Evolutionary conservation across 2,329 filamentous ascomycete species (phyloP).

Genomic region (Endoconidiophora polonica): DNA sequence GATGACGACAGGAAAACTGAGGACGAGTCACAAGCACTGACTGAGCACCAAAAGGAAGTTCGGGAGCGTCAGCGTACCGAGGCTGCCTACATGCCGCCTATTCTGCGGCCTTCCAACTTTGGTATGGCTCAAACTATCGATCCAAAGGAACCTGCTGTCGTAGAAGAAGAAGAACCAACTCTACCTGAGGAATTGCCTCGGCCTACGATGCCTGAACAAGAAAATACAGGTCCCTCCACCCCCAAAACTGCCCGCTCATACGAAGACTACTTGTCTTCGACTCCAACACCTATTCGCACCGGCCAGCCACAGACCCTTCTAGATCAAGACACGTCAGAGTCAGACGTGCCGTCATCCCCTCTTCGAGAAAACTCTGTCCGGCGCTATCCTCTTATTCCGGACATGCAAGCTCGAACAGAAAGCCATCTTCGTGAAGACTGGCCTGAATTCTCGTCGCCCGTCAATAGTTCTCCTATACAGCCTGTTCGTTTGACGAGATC

Average conservation of each 20-base stretch:
- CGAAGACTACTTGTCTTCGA: conserved; percentile 39
- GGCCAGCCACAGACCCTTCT: conserved; percentile 2
- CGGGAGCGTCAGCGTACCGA: conserved; percentile 54
- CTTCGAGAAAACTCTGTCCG: conserved; percentile 25
- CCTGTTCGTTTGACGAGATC: conserved; percentile 9
- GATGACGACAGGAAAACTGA: conserved; percentile 19
- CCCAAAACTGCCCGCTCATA: conserved; percentile 29
- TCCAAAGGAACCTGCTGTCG: neutral
- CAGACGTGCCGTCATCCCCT: conserved; percentile 37
- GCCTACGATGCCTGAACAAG: conserved; percentile 16
- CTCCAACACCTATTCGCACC: conserved; percentile 39
- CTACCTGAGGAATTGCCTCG: no score
- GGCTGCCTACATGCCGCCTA: conserved; percentile 19
- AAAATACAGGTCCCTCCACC: conserved; percentile 19
- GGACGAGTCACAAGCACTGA: conserved; percentile 56
- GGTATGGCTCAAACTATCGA: neutral
- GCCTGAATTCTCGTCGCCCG: conserved; percentile 39
- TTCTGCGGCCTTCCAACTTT: neutral
- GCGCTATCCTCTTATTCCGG: conserved; percentile 33
- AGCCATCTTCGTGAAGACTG: conserved; percentile 24
- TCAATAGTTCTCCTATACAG: conserved; percentile 28
- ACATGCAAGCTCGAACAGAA: conserved; percentile 31
- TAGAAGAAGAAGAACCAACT: neutral
- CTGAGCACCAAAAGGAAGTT: conserved; percentile 64
- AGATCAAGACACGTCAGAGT: conserved; percentile 29